phyloP scores from a whole-genome alignment of 768 basidiomycete species.

The Austroboletus festivus region DNA sequence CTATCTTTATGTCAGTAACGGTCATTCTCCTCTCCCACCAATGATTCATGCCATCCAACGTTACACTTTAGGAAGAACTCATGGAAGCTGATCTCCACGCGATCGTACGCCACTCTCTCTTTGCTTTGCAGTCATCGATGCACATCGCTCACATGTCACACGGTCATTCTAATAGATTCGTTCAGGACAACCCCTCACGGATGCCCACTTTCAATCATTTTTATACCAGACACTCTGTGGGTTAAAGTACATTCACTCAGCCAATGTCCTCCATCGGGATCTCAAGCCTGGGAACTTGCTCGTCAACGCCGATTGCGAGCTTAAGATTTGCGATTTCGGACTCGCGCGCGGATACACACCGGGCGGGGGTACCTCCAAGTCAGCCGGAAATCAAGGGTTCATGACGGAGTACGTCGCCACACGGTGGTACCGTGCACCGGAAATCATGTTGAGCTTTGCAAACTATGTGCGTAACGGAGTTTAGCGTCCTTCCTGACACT shows the following conservation, averaged over 20 bases:
- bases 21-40: not conserved
- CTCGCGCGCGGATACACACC: conserved; percentile 89
- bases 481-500: conserved; percentile 4
- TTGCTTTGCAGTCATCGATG: too few relatives aligned
- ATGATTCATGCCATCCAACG: not conserved
- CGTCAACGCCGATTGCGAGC: conserved; percentile 97
- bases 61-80: conserved; percentile 79
- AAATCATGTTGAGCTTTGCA: conserved; percentile 98
- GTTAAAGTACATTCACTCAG: conserved; percentile 96
- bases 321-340: conserved; percentile 99
- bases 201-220: conserved; percentile 96
- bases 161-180: conserved; percentile 52
- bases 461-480: conserved; percentile 68
- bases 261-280: conserved; percentile 93
- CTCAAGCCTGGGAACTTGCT: conserved; percentile 93
- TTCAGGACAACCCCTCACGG: conserved; percentile 83
- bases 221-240: conserved; percentile 98
- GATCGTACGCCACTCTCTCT: conserved; percentile 56
- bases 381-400: conserved; percentile 85
- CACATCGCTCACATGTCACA: conserved; percentile 4
- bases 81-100: conserved; percentile 99
- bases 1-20: conserved; percentile 72
- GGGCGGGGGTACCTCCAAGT: conserved; percentile 67
- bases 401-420: conserved; percentile 99
- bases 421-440: conserved; percentile 96